Evolutionary conservation across 164 flowering plant genomes (phyloP).

Genomic region (Cinnamomum micranthum): DNA sequence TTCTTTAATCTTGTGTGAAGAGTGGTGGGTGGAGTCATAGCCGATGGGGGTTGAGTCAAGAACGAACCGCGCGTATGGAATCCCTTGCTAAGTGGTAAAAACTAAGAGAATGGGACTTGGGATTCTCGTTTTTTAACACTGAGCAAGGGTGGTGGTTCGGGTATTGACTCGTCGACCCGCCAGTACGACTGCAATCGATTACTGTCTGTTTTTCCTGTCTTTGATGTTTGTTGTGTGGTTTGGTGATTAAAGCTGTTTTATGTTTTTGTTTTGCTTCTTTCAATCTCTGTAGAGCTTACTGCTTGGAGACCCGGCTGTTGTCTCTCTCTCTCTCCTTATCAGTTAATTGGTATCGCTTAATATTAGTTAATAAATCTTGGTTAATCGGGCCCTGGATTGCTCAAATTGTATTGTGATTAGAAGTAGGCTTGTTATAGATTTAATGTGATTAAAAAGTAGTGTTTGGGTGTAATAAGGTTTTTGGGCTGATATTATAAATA

Average conservation of each 20-base stretch:
- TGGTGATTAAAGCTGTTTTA: background rate
- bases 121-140: background rate
- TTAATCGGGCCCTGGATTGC: too few relatives aligned
- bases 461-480: too few relatives aligned
- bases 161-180: slow-evolving; percentile 76
- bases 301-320: background rate
- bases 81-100: slow-evolving; percentile 51
- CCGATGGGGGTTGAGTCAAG: slow-evolving; percentile 77
- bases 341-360: too few relatives aligned
- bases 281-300: too few relatives aligned
- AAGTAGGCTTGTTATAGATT: too few relatives aligned
- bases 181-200: background rate
- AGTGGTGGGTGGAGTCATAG: slow-evolving; percentile 2
- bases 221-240: background rate
- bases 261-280: background rate
- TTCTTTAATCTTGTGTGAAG: background rate
- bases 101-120: background rate
- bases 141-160: slow-evolving; percentile 97
- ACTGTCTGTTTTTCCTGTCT: too few relatives aligned
- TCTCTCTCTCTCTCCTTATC: background rate
- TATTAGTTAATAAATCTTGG: too few relatives aligned
- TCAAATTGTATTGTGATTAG: too few relatives aligned
- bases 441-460: too few relatives aligned
- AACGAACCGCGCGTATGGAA: slow-evolving; percentile 80
- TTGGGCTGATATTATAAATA: too few relatives aligned